A percentile compares a stretch with the other conserved stretches of the same genome.
phyloP scores from a whole-genome alignment of 1,139 yeast genomes.

The Yamadazyma mexicana region DNA sequence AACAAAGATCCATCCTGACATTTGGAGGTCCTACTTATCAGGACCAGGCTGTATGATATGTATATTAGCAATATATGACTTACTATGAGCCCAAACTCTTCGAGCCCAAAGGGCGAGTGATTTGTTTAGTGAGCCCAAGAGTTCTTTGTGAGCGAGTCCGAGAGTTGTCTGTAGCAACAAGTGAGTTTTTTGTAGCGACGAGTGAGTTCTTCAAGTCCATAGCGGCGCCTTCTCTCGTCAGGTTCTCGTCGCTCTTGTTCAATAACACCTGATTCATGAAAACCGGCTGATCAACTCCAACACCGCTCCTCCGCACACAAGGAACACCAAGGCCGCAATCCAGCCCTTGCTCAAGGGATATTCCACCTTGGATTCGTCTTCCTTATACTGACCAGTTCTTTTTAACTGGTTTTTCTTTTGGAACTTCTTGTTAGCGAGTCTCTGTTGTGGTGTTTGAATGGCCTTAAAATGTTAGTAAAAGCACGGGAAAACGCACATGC shows the following conservation, averaged over 20 bases:
- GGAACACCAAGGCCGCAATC: slow-evolving; percentile 62
- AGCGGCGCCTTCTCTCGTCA: no score
- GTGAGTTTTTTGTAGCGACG: no score
- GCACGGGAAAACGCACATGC: neutral
- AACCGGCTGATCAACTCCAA: slow-evolving; percentile 63
- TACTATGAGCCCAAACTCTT: neutral
- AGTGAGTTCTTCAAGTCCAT: no score
- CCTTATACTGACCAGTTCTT: slow-evolving; percentile 61
- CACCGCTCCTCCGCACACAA: slow-evolving; percentile 81
- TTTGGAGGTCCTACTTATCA: slow-evolving; percentile 19
- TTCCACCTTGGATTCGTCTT: slow-evolving; percentile 28
- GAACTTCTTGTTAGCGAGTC: slow-evolving; percentile 79
- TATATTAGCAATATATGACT: neutral
- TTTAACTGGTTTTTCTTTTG: slow-evolving; percentile 69
- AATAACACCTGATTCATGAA: slow-evolving; percentile 19
- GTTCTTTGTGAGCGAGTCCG: no score
- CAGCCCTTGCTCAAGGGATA: slow-evolving; percentile 59
- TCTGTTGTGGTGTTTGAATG: slow-evolving; percentile 78
- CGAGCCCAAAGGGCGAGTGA: no score
- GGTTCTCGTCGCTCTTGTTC: no score
- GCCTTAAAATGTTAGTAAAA: slow-evolving; percentile 29
- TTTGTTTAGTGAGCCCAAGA: no score
- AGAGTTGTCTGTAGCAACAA: no score
- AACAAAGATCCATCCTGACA: slow-evolving; percentile 17
- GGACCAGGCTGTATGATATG: slow-evolving; percentile 10